Evolutionary conservation across 768 basidiomycete genomes (phyloP).

Genomic region (Leccinum uliginosum): DNA sequence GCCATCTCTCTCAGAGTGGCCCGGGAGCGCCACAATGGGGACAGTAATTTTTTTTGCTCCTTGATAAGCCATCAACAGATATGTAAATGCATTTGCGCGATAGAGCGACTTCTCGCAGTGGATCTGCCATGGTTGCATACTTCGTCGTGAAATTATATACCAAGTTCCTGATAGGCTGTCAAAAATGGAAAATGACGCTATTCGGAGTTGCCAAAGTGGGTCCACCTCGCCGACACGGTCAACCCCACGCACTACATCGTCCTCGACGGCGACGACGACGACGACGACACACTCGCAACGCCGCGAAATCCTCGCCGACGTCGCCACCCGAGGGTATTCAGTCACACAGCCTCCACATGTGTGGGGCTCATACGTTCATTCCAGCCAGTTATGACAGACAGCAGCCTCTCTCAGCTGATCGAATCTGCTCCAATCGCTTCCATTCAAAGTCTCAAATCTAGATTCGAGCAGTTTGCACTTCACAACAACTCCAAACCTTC

Average conservation of each 20-base stretch:
- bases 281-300: not conserved
- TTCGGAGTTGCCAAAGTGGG: conserved; percentile 9
- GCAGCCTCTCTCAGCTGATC: conserved; percentile 29
- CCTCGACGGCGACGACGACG: conserved; percentile 13
- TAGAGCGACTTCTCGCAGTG: no score
- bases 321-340: not conserved
- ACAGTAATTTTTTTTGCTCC: no score
- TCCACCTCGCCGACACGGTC: not conserved
- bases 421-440: conserved; percentile 56
- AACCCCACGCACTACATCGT: not conserved
- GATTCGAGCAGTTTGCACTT: conserved; percentile 64
- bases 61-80: no score
- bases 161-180: not conserved
- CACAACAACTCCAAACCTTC: conserved; percentile 27
- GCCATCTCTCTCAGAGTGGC: no score
- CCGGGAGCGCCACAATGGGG: no score
- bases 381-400: conserved; percentile 14
- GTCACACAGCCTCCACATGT: conserved; percentile 4
- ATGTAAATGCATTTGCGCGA: no score
- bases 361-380: conserved; percentile 3
- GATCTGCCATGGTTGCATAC: no score
- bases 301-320: not conserved
- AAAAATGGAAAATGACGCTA: conserved; percentile 11
- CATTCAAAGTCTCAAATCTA: conserved; percentile 65
- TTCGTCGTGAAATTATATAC: no score